A percentile compares a stretch with the other conserved stretches of the same genome.
phyloP scores from a whole-genome alignment of 768 basidiomycete species.

The Naganishia randhawae region DNA sequence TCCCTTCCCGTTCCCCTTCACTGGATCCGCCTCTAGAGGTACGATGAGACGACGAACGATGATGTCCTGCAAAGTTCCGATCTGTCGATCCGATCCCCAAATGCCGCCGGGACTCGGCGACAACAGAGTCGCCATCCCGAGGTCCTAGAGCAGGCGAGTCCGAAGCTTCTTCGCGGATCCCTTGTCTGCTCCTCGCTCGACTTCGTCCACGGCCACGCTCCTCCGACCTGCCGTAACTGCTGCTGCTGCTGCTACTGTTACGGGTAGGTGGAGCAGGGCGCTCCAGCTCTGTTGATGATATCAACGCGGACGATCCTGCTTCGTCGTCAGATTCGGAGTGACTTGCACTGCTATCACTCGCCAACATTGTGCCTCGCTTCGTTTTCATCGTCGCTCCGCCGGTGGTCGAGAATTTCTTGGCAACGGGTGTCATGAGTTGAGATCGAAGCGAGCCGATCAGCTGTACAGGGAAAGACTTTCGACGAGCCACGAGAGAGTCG shows the following conservation, averaged over 20 bases:
- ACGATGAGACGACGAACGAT: slow-evolving; percentile 13
- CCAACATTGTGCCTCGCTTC: not conserved
- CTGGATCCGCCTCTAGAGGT: slow-evolving; percentile 6
- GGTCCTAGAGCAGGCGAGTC: not conserved
- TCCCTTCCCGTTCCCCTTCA: not conserved
- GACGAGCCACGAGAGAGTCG: slow-evolving; percentile 10
- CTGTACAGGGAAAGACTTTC: slow-evolving; percentile 26
- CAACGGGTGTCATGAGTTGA: slow-evolving; percentile 15
- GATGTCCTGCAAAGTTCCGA: not conserved
- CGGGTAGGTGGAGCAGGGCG: not conserved
- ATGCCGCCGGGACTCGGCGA: slow-evolving; percentile 10
- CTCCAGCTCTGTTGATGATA: slow-evolving; percentile 12
- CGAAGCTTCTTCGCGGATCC: slow-evolving; percentile 6
- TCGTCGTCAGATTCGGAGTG: slow-evolving; percentile 23
- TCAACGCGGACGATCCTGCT: slow-evolving; percentile 3
- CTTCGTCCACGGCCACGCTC: slow-evolving; percentile 20
- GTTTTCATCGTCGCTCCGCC: not conserved
- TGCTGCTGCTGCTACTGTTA: not conserved
- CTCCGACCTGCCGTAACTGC: not conserved
- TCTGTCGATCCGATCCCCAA: slow-evolving; percentile 1
- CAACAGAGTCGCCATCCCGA: not conserved
- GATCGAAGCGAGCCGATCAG: slow-evolving; percentile 20
- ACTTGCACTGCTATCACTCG: not conserved
- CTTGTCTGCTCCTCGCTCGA: slow-evolving; percentile 17
- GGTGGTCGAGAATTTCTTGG: not conserved